A percentile compares a stretch with the other conserved stretches of the same genome.
These are phyloP conservation scores for Melampsora occidentalis DNA, from an alignment of 1,284 basidiomycete species.

Conservation along the genomic window DNA sequence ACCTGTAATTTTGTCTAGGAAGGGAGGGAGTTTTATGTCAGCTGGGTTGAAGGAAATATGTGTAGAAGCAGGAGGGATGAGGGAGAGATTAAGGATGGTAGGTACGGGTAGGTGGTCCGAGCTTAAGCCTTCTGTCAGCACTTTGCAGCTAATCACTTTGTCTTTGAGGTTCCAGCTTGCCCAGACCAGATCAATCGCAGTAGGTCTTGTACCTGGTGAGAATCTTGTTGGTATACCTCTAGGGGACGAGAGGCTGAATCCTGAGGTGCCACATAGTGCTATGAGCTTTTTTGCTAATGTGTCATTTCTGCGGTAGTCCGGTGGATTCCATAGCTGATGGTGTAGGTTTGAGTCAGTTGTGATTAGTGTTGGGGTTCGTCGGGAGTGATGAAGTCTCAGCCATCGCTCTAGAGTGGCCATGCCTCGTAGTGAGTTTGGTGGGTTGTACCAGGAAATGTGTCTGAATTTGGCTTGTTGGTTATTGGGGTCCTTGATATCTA, in stretches of 20 bases:
- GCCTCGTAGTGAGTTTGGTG: neutral
- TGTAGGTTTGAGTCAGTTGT: neutral
- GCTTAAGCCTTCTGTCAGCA: neutral
- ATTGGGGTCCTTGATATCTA: too few relatives aligned
- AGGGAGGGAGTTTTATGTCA: neutral
- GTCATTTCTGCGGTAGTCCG: neutral
- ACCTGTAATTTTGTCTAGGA: neutral
- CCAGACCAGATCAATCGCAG: slow-evolving; percentile 16
- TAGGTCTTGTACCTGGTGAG: neutral
- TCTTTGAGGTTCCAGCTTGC: neutral
- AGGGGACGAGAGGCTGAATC: neutral
- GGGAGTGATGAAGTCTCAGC: neutral
- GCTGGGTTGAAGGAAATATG: neutral
- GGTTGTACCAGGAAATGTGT: slow-evolving; percentile 11
- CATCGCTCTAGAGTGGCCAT: neutral
- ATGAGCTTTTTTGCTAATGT: neutral
- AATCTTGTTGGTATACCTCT: slow-evolving; percentile 7
- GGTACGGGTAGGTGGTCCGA: slow-evolving; percentile 6
- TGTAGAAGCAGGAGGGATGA: too few relatives aligned
- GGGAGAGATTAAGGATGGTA: neutral
- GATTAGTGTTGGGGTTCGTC: neutral
- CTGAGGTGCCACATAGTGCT: neutral
- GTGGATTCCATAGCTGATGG: neutral
- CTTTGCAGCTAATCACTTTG: neutral
- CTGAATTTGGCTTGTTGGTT: neutral